These are phyloP conservation scores for Corchorus capsularis DNA, from an alignment of 345 rosid genomes.

Conservation along the genomic window DNA sequence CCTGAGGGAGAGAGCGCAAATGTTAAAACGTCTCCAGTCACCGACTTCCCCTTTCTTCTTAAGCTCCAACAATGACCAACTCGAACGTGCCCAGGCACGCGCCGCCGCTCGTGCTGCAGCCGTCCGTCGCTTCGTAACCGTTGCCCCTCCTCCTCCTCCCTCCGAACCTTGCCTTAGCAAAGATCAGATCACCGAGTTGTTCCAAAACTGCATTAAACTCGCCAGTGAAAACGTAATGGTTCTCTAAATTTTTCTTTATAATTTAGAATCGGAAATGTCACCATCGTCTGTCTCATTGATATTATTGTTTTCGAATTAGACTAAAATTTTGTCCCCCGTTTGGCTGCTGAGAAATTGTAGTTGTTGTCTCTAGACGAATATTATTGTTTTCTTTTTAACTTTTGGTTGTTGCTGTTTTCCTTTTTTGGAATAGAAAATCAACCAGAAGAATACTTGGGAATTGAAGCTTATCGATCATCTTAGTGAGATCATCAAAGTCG, in stretches of 20 bases:
- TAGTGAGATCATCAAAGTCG: conserved; percentile 40
- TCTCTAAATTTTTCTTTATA: neutral
- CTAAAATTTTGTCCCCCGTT: neutral
- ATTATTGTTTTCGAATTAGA: neutral
- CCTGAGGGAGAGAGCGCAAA: neutral
- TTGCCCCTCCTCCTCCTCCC: neutral
- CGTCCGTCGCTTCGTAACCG: conserved; percentile 26
- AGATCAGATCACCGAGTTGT: conserved; percentile 41
- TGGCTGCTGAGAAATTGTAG: neutral
- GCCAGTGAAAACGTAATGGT: conserved; percentile 45
- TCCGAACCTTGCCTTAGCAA: conserved; percentile 35
- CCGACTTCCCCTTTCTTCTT: conserved; percentile 32
- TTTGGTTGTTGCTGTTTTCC: neutral
- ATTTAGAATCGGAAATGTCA: neutral
- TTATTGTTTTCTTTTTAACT: neutral
- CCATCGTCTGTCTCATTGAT: neutral
- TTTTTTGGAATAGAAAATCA: conserved; percentile 30
- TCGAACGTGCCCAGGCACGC: conserved; percentile 38
- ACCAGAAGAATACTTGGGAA: conserved; percentile 38
- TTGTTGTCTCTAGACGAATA: neutral
- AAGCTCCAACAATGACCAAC: conserved; percentile 37
- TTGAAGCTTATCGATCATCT: conserved; percentile 41
- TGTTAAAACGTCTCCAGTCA: conserved; percentile 27
- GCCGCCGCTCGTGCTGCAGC: conserved; percentile 37
- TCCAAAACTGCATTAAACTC: conserved; percentile 44